Base-by-base conservation (phyloP, 1,284 basidiomycete species). In the Cerioporus squamosus region DNA sequence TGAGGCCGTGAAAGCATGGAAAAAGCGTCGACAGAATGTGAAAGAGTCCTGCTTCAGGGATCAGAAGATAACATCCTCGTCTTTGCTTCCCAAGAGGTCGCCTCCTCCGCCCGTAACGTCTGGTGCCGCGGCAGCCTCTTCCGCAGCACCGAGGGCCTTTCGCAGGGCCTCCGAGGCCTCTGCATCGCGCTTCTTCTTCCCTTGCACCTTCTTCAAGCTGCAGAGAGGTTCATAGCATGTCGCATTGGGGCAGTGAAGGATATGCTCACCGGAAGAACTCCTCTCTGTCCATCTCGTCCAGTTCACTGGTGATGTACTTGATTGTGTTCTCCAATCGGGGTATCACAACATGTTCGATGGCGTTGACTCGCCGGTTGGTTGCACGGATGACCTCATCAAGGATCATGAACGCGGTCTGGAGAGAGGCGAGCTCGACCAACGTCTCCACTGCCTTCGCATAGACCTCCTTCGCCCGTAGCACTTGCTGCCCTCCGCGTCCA, bases 301-400 rank as follows among this genome's bases (percentile, higher is more conserved):
- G 77, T 75, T 97, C 94, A 63, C 94, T 96, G 68, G 95, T 84
- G 72, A 98, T 97, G 74, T 97, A 98, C 70, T 92, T 94, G 81
- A 99, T 95, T 6, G 97, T 99, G 75, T 99, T 98, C 60, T 98
- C 97, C 46, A 99, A 79, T 49, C 90, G 84, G 14, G 97, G 97
- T 59, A 99, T 98, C 69, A 99, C 85, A 66, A 99, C 90, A 74
- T 99, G 95, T 72, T 99, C 97, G 68, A 99, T 97, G 4, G 97
- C 97, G 70, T 99, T 99, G 33, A 99, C 97, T 64, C 97, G 88
- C 45, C 97, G 90, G 75, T 98, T 99, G 26, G 97, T 99, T 44
- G 97, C 95, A 53, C 95, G 90, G 72, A 99, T 99, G 60, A 99
- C 97, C 77, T 99, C 97, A 75, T 99, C 97, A 24, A 99, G 85